These are phyloP conservation scores for Carex scoparia DNA, from an alignment of 176 grass and related monocot species.

Conservation along the genomic window DNA sequence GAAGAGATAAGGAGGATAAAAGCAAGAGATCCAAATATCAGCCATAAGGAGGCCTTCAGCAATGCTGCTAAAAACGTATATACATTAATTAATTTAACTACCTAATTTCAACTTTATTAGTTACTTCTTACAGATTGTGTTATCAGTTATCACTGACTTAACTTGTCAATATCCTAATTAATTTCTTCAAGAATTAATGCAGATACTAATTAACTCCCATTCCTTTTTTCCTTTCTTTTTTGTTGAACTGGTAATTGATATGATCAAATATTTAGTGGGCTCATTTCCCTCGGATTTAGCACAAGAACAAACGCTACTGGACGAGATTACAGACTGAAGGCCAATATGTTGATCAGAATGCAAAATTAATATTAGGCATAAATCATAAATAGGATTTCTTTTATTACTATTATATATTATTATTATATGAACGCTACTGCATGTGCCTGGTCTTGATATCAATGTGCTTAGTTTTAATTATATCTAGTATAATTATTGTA, in stretches of 20 bases:
- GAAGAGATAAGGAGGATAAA: slow-evolving; percentile 98
- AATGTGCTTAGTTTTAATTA: too few species aligned
- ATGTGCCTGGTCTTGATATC: too few species aligned
- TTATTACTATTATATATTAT: too few species aligned
- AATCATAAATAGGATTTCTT: background rate
- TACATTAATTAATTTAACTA: background rate
- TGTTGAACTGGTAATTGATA: background rate
- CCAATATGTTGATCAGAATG: background rate
- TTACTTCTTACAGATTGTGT: background rate
- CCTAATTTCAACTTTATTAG: background rate
- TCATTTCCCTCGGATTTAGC: slow-evolving; percentile 23
- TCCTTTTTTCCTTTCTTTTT: background rate
- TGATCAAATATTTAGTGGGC: slow-evolving; percentile 3
- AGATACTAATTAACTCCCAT: background rate
- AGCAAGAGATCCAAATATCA: slow-evolving; percentile 73
- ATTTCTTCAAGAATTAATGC: background rate
- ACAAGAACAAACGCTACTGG: slow-evolving; percentile 2
- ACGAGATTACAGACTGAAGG: too few species aligned
- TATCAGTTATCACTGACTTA: background rate
- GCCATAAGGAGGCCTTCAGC: slow-evolving; percentile 85
- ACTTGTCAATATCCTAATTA: background rate
- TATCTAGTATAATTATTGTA: too few species aligned
- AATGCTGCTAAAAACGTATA: slow-evolving; percentile 83
- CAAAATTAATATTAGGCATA: background rate
- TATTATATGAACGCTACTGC: too few species aligned